Evolutionary conservation across 352 stramenopile species (phyloP).

Genomic region (Phytophthora macrochlamydospora): DNA sequence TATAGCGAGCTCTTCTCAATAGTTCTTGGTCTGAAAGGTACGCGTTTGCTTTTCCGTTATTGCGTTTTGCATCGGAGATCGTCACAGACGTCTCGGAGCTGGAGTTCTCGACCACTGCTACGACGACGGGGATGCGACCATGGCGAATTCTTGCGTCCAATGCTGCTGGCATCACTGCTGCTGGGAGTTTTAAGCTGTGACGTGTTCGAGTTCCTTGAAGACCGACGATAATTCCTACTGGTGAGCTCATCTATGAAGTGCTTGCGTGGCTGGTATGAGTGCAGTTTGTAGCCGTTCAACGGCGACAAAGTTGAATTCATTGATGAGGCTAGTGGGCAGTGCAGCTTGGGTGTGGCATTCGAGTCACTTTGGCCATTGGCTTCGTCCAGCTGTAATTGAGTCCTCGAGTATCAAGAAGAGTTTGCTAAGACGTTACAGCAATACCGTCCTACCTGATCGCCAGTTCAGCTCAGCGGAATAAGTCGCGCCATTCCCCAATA

Average conservation of each 20-base stretch:
- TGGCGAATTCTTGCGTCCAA: neutral
- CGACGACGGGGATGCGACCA: neutral
- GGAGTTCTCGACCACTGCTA: neutral
- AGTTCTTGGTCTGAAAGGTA: conserved; percentile 17
- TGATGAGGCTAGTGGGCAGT: too few relatives aligned
- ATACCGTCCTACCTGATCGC: too few relatives aligned
- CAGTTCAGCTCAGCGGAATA: too few relatives aligned
- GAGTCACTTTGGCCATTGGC: too few relatives aligned
- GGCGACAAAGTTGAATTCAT: too few relatives aligned
- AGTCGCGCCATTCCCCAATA: too few relatives aligned
- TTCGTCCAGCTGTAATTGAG: too few relatives aligned
- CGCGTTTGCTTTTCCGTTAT: neutral
- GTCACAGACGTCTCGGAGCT: neutral
- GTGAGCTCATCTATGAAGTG: neutral
- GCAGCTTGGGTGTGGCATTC: too few relatives aligned
- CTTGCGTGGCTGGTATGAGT: neutral
- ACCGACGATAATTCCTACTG: neutral
- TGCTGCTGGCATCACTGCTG: neutral
- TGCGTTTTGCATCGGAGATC: neutral
- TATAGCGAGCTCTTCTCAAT: conserved; percentile 22
- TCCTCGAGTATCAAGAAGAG: too few relatives aligned
- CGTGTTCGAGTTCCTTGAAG: neutral
- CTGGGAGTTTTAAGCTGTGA: neutral
- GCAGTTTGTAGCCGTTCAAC: neutral
- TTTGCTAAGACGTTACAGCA: too few relatives aligned